Base-by-base conservation (phyloP, 257 asterid genomes). In the Capsicum baccatum region DNA sequence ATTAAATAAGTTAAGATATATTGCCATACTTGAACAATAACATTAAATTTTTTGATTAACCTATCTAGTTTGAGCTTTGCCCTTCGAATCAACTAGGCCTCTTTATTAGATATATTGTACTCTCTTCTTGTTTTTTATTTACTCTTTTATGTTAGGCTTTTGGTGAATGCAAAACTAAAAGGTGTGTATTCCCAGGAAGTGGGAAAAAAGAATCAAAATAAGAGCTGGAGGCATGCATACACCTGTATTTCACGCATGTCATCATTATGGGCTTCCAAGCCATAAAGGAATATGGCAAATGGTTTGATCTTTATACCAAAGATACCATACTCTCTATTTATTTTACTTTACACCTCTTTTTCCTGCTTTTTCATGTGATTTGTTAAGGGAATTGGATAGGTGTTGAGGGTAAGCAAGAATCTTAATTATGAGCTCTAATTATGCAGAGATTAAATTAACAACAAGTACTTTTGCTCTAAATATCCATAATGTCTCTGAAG, bases 401-500 rank as follows among this genome's bases (percentile, higher is more conserved):
- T 21, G 63, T 12, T 76, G 81, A 76, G 16, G 63, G 63, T 76
- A 52, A 76, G 81, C 47, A 52, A 76, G 81, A 76, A 76, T 76
- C 81, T 68, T 76, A 70, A 69, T 42, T 9, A 44, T 73, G 71
- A 33, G n/a, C 66, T 86, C 83, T 83, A 54, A 80, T 71, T 71
- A 82, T 70, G 54, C 39, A 14, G 21, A 68, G 54, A 39, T 68
- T 37, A 85, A 83, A 26, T 73, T 70, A 83, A 37, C 79, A 87
- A 16, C 64, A 87, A 64, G 33, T 26, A 83, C 85, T 52, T 83
- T 56, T 48, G 17, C 55, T 78, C 33, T 12, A 16, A 42, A 80
- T 50, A 85, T 83, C 83, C 59, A 67, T 8, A 79, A 50, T 39
- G 79, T 71, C 71, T 21, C 48, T 17, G 85, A 83, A 79, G 83